phyloP scores from a whole-genome alignment of 2,329 filamentous ascomycete species.

The Hypomyces rosellus region DNA sequence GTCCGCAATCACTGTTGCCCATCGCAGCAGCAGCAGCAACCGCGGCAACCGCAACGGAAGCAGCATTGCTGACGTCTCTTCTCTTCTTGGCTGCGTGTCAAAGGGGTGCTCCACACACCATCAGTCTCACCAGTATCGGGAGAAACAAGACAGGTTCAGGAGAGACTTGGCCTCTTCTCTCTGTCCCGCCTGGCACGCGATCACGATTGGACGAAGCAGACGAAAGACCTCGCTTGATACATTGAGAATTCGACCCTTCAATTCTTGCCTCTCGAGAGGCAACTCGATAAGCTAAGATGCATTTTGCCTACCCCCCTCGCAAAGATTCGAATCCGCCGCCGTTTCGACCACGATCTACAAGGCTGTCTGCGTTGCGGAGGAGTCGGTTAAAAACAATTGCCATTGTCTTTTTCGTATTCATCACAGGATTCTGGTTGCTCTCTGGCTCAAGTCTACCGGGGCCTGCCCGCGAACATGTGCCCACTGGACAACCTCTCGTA shows the following conservation, averaged over 20 bases:
- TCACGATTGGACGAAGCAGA: neutral
- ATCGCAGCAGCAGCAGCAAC: neutral
- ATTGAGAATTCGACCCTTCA: neutral
- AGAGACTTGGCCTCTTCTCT: no score
- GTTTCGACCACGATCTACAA: conserved; percentile 57
- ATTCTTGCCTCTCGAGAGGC: neutral
- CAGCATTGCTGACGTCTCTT: neutral
- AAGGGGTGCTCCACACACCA: neutral
- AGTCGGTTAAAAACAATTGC: conserved; percentile 56
- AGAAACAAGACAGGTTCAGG: neutral
- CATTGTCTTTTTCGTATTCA: conserved; percentile 45
- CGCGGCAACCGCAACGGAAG: neutral
- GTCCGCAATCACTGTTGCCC: neutral
- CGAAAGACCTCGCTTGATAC: neutral
- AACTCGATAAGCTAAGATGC: conserved; percentile 50
- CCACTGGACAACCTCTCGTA: conserved; percentile 52
- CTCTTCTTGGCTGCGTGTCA: neutral
- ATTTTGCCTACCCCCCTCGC: conserved; percentile 82
- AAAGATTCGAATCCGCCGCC: conserved; percentile 73
- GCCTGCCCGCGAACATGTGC: conserved; percentile 31
- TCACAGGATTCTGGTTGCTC: conserved; percentile 57
- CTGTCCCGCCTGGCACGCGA: no score
- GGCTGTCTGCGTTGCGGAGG: conserved; percentile 49
- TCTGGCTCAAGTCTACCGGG: conserved; percentile 28
- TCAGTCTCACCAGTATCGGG: neutral